A percentile compares a stretch with the other conserved stretches of the same genome.
Conservation (phyloP, 306 rosid species). For the Corylus heterophylla region DNA sequence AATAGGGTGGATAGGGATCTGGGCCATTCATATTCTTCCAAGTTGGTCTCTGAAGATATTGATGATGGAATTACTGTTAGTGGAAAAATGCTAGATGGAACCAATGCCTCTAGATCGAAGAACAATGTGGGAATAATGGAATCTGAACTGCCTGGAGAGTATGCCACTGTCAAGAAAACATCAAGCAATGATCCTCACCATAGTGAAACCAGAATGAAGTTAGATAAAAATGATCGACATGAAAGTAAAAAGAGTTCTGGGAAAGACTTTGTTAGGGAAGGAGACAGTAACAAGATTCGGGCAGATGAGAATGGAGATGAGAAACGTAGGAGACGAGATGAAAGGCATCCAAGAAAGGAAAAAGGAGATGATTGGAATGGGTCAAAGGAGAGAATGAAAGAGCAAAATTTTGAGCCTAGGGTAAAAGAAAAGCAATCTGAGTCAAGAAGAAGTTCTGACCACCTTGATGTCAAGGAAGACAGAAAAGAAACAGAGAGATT, state of each 20-base stretch:
- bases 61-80: conserved; percentile 36
- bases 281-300: conserved; percentile 51
- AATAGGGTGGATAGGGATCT: conserved; percentile 36
- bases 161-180: conserved; percentile 31
- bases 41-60: conserved; percentile 39
- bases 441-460: conserved; percentile 66
- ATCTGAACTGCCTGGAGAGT: conserved; percentile 46
- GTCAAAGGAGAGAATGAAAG: conserved; percentile 64
- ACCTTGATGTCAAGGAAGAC: conserved; percentile 58
- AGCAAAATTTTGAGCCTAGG: conserved; percentile 41
- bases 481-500: conserved; percentile 61
- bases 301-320: conserved; percentile 57
- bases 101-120: conserved; percentile 44
- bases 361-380: conserved; percentile 52
- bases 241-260: conserved; percentile 43
- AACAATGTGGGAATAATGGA: conserved; percentile 31
- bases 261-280: conserved; percentile 54
- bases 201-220: conserved; percentile 49
- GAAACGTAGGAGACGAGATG: conserved; percentile 59
- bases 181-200: conserved; percentile 37
- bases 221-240: conserved; percentile 48
- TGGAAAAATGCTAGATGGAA: conserved; percentile 42
- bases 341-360: conserved; percentile 57
- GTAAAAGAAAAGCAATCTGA: conserved; percentile 68
- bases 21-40: conserved; percentile 41